A percentile compares a stretch with the other conserved stretches of the same genome.
Conservation (phyloP, 2,329 filamentous ascomycete species). For the Ophiostoma novo-ulmi region DNA sequence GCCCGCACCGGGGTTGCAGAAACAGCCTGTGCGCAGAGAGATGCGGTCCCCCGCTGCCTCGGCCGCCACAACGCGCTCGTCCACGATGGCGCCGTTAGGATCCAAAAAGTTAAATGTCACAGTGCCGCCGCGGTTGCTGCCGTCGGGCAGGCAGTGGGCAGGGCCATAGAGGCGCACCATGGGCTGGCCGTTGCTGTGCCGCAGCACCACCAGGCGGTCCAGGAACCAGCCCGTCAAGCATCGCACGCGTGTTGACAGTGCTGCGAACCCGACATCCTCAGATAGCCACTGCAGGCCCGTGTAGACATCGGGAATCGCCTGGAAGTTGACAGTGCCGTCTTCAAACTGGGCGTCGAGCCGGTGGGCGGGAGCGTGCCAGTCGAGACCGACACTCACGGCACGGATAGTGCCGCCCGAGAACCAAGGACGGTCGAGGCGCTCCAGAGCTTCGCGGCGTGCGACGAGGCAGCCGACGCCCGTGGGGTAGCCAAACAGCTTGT, state of each 20-base stretch:
- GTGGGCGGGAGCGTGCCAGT: conserved; percentile 34
- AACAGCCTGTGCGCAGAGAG: conserved; percentile 40
- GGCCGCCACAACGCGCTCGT: conserved; percentile 36
- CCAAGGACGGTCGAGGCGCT: conserved; percentile 36
- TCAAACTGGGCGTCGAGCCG: conserved; percentile 36
- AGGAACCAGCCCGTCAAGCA: conserved; percentile 39
- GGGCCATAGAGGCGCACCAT: conserved; percentile 39
- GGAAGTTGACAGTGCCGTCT: conserved; percentile 40
- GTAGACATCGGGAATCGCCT: conserved; percentile 38
- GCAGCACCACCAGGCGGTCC: conserved; percentile 31
- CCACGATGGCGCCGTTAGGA: conserved; percentile 32
- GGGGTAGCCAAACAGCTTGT: conserved; percentile 41
- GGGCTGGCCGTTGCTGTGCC: conserved; percentile 34
- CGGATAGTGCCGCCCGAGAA: conserved; percentile 39
- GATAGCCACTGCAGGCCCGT: conserved; percentile 38
- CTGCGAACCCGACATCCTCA: conserved; percentile 31
- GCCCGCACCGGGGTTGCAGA: conserved; percentile 41
- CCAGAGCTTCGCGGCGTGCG: conserved; percentile 34
- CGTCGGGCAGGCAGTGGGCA: conserved; percentile 18
- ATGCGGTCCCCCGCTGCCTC: conserved; percentile 36
- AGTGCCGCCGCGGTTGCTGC: conserved; percentile 35
- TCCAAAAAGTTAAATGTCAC: conserved; percentile 40
- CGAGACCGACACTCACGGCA: conserved; percentile 33
- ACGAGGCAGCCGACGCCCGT: conserved; percentile 41
- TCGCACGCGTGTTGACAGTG: conserved; percentile 34